These are phyloP conservation scores for Knufia fluminis DNA, from an alignment of 2,329 filamentous ascomycete species.

Conservation along the genomic window DNA sequence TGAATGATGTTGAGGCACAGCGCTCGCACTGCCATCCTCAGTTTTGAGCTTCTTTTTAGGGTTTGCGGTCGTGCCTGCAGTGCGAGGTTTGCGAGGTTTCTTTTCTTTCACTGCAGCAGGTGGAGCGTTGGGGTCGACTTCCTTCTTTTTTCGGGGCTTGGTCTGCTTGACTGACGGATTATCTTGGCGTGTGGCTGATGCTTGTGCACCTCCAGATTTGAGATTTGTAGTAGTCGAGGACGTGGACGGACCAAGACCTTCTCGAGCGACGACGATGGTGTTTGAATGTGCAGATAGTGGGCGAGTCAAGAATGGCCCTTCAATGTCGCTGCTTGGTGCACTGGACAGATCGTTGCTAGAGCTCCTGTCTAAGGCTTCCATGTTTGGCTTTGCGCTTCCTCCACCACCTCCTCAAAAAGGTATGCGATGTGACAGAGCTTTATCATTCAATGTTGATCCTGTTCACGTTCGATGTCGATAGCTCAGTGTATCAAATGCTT, in stretches of 20 bases:
- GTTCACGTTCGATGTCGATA: background rate
- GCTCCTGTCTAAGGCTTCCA: conserved; percentile 19
- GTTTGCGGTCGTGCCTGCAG: conserved; percentile 25
- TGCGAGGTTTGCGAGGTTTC: conserved; percentile 17
- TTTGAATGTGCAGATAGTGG: conserved; percentile 5
- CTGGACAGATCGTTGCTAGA: conserved; percentile 24
- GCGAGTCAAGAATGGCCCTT: conserved; percentile 10
- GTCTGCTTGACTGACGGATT: conserved; percentile 26
- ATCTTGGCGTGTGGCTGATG: conserved; percentile 23
- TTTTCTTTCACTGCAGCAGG: conserved; percentile 23
- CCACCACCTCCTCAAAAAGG: conserved; percentile 6
- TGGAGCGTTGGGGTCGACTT: conserved; percentile 21
- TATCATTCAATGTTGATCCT: no score
- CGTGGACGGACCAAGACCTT: conserved; percentile 12
- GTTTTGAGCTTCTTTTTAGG: conserved; percentile 42
- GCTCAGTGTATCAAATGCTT: background rate
- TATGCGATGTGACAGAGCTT: background rate
- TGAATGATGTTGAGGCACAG: conserved; percentile 11
- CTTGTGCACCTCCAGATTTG: conserved; percentile 12
- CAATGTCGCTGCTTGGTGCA: conserved; percentile 20
- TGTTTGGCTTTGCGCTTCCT: conserved; percentile 8
- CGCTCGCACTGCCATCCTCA: conserved; percentile 22
- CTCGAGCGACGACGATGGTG: conserved; percentile 6
- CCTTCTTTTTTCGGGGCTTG: conserved; percentile 30
- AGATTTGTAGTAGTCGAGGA: conserved; percentile 16